phyloP scores from a whole-genome alignment of 2,329 filamentous ascomycete species.

The Aureobasidium lini region DNA sequence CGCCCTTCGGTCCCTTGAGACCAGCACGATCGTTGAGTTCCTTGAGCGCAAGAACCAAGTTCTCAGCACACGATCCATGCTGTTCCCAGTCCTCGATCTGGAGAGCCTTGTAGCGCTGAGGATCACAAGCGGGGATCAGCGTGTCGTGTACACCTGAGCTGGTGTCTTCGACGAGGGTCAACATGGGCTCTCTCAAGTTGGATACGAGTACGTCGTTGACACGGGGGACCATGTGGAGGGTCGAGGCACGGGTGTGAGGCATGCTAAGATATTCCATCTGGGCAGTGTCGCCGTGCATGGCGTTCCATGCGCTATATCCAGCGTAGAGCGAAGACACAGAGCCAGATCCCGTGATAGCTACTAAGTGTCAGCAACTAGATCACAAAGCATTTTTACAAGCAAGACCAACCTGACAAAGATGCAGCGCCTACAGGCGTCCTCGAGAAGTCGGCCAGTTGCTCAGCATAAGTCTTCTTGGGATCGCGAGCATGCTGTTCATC shows the following conservation, averaged over 20 bases:
- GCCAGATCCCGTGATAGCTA: constrained; percentile 40
- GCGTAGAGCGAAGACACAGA: constrained; percentile 42
- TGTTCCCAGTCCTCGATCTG: constrained; percentile 37
- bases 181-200: constrained; percentile 39
- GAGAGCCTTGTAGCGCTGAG: constrained; percentile 34
- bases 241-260: constrained; percentile 36
- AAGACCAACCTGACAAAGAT: constrained; percentile 31
- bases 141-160: constrained; percentile 40
- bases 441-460: constrained; percentile 44
- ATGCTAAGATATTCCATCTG: constrained; percentile 42
- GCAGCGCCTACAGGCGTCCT: constrained; percentile 45
- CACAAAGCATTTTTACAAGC: background rate
- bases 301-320: constrained; percentile 41
- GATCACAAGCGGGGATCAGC: constrained; percentile 41
- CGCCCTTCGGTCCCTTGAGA: constrained; percentile 37
- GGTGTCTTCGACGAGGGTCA: constrained; percentile 40
- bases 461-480: constrained; percentile 41
- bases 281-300: constrained; percentile 27
- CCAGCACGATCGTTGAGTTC: constrained; percentile 41
- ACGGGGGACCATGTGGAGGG: constrained; percentile 34
- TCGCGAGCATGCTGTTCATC: constrained; percentile 34
- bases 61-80: constrained; percentile 42
- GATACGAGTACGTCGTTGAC: constrained; percentile 37
- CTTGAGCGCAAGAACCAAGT: constrained; percentile 41
- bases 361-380: background rate